These are phyloP conservation scores for Lodderomyces parapsilosis DNA, from an alignment of 1,139 yeast genomes.

Conservation along the genomic window DNA sequence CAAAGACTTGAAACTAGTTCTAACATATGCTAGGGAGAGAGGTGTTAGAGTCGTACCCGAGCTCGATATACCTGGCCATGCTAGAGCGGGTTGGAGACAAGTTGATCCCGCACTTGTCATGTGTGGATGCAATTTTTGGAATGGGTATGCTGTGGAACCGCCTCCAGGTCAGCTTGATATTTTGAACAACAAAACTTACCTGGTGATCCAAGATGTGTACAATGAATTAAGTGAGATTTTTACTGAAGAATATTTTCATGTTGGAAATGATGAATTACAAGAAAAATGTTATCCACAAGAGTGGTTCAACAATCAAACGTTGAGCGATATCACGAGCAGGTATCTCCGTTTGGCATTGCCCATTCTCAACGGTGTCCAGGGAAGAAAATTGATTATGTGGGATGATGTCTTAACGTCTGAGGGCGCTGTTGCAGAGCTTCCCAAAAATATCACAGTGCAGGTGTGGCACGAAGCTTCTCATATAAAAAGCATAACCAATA, in stretches of 20 bases:
- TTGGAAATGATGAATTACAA: conserved; percentile 46
- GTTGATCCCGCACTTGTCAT: conserved; percentile 34
- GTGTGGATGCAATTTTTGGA: conserved; percentile 30
- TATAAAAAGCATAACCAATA: conserved; percentile 28
- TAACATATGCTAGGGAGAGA: conserved; percentile 35
- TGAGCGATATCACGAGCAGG: conserved; percentile 33
- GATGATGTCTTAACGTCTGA: conserved; percentile 41
- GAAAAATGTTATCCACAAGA: conserved; percentile 36
- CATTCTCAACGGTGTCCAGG: conserved; percentile 25
- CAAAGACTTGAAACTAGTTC: conserved; percentile 30
- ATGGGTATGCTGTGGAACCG: conserved; percentile 40
- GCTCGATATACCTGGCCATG: conserved; percentile 50
- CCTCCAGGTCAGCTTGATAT: conserved; percentile 49
- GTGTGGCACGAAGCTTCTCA: conserved; percentile 35
- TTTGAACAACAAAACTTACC: conserved; percentile 33
- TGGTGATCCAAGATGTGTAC: conserved; percentile 35
- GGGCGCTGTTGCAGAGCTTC: conserved; percentile 23
- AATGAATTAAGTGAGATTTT: conserved; percentile 36
- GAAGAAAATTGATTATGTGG: conserved; percentile 44
- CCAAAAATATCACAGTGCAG: conserved; percentile 38
- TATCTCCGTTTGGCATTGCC: conserved; percentile 42
- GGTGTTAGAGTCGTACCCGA: conserved; percentile 50
- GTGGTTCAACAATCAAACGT: conserved; percentile 29
- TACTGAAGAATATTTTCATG: conserved; percentile 41
- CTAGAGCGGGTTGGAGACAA: conserved; percentile 44